Percentiles rank a stretch among this genome's conserved stretches.
Conservation (phyloP, 495 filamentous ascomycete species). For the Astrocystis sublimbata region DNA sequence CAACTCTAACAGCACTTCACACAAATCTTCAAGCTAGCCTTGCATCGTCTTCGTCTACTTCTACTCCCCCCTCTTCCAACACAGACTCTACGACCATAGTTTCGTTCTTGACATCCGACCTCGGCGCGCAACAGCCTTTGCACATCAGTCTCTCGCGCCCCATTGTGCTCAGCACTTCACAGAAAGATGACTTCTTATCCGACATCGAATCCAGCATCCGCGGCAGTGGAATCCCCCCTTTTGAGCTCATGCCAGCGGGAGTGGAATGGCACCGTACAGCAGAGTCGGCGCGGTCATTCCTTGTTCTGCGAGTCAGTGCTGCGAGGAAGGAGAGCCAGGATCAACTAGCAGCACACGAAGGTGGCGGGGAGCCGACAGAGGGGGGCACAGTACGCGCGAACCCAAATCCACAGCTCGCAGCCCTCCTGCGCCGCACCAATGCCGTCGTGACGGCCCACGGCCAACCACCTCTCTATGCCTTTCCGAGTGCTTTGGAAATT, state of each 20-base stretch:
- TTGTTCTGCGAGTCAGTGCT: slow-evolving; percentile 63
- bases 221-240: slow-evolving; percentile 35
- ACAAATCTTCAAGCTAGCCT: slow-evolving; percentile 32
- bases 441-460: slow-evolving; percentile 54
- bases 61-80: no score
- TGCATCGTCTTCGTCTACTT: slow-evolving; percentile 8
- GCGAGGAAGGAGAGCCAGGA: slow-evolving; percentile 14
- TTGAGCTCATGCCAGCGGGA: slow-evolving; percentile 29
- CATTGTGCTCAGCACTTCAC: slow-evolving; percentile 62
- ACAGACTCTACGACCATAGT: slow-evolving; percentile 37
- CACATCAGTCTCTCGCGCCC: slow-evolving; percentile 88
- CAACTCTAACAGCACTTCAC: slow-evolving; percentile 56
- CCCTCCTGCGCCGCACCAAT: slow-evolving; percentile 68
- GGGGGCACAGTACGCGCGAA: no score
- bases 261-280: slow-evolving; percentile 49
- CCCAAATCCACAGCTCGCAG: slow-evolving; percentile 62
- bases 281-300: slow-evolving; percentile 81
- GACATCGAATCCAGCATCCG: slow-evolving; percentile 35
- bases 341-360: not conserved
- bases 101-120: slow-evolving; percentile 70
- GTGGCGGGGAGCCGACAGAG: no score
- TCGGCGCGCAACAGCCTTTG: slow-evolving; percentile 76
- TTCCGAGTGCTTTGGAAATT: not conserved
- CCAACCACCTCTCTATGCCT: slow-evolving; percentile 72
- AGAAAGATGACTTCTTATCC: slow-evolving; percentile 64